Evolutionary conservation across 192 early-diverging fungal genomes (phyloP).

Genomic region (Kickxella alabastrina): DNA sequence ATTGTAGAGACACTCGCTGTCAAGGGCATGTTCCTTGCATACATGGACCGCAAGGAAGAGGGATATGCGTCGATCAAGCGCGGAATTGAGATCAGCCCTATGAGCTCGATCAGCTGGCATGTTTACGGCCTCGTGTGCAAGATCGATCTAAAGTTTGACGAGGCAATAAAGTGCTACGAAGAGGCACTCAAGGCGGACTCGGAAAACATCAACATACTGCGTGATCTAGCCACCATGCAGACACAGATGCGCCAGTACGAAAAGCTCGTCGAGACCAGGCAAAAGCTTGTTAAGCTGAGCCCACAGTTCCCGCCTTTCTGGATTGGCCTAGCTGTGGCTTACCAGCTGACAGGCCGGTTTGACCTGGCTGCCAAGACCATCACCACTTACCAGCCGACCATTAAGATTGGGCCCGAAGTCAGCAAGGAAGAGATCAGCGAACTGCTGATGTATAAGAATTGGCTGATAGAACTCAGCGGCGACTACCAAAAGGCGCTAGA

Average conservation of each 20-base stretch:
- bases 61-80: conserved; percentile 82
- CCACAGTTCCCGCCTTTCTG: conserved; percentile 72
- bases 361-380: conserved; percentile 75
- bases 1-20: conserved; percentile 84
- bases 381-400: conserved; percentile 60
- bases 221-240: conserved; percentile 83
- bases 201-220: conserved; percentile 89
- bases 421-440: conserved; percentile 74
- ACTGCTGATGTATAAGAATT: conserved; percentile 81
- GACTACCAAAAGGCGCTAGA: conserved; percentile 72
- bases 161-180: conserved; percentile 88
- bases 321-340: conserved; percentile 81
- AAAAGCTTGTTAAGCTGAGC: conserved; percentile 64
- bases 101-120: conserved; percentile 94
- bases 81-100: conserved; percentile 75
- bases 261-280: conserved; percentile 68
- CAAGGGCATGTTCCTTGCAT: conserved; percentile 88
- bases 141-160: conserved; percentile 87
- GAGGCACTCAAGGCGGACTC: conserved; percentile 82
- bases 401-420: conserved; percentile 53
- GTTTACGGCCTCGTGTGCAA: conserved; percentile 91
- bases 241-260: conserved; percentile 86
- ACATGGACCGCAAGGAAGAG: conserved; percentile 89
- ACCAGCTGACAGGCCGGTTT: conserved; percentile 73
- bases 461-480: conserved; percentile 78